Evolutionary conservation across 2,329 filamentous ascomycete genomes (phyloP), one percentile per base, ranked within the genome.

Genomic region (Incumbomyces lentus): DNA sequence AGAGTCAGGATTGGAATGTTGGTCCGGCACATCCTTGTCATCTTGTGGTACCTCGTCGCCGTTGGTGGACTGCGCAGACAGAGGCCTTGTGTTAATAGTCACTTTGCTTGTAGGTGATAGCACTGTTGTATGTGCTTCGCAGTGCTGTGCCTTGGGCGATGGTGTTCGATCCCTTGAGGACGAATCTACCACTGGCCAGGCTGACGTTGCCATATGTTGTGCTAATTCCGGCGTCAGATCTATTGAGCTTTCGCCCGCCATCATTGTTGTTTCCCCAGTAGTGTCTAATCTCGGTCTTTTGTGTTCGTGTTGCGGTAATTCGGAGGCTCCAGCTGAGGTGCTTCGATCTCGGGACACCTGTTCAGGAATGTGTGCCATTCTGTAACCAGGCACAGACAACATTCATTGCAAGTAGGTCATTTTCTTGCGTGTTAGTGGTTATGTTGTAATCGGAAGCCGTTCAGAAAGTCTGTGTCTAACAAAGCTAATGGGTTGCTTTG

Each of bases 21-120:
- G 22, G 22, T 26, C 22, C 22, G 8, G 22, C 22, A 16, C 33
- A 14, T 31, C 42, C 5, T 45, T 45, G 34, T 16, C 33, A 22
- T n/a, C 30, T 10, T 22, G 18, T 17, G 14, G 10, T 5, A 38
- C 19, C 11, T 39, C 42, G n/a, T 52, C 43, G 36, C 49, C 38
- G 19, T 50, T 48, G 17, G 53, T 33, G 39, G 52, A 55, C 30
- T 54, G 49, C 18, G 56, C 47, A 26, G 57, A 52, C 49, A 60
- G 48, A 13, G 43, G 54, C 52, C 41, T 64, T 60, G 34, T 64
- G 50, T 72, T 72, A 54, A 72, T 71, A 11, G 69, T 71, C 26
- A 72, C 64, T 55, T 66, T 68, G 49, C 64, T 69, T 36, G 66
- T 62, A 16, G 65, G 62, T 36, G 63, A 64, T 39, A 58, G 58